Percentiles rank a stretch among this genome's conserved stretches.
Evolutionary conservation across 2,329 filamentous ascomycete species (phyloP).

Genomic region (Colletotrichum tamarilloi): DNA sequence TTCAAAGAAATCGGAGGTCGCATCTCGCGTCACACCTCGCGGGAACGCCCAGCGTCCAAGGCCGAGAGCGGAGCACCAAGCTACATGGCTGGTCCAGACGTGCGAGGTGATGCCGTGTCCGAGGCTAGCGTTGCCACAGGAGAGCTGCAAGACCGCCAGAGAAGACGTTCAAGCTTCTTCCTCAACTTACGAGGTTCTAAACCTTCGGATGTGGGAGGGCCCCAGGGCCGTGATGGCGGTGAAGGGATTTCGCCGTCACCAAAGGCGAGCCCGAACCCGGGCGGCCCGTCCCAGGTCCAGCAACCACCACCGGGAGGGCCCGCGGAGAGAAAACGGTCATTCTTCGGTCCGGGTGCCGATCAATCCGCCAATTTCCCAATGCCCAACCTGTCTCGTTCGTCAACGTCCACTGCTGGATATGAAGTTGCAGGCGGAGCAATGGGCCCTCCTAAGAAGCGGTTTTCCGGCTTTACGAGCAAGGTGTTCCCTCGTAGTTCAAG

Average conservation of each 20-base stretch:
- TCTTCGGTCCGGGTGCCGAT: conserved; percentile 46
- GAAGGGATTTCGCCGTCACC: conserved; percentile 2
- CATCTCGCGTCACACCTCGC: conserved; percentile 48
- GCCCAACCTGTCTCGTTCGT: conserved; percentile 38
- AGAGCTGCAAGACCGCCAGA: conserved; percentile 50
- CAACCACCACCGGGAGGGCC: conserved; percentile 30
- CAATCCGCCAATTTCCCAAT: conserved; percentile 15
- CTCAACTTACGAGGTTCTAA: conserved; percentile 41
- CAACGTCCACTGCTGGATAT: conserved; percentile 41
- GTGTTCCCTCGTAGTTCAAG: conserved; percentile 41
- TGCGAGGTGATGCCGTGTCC: conserved; percentile 53
- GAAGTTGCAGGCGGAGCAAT: conserved; percentile 27
- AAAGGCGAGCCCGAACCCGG: conserved; percentile 37
- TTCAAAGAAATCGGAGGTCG: conserved; percentile 63
- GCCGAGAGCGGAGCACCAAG: conserved; percentile 27
- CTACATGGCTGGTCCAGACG: conserved; percentile 24
- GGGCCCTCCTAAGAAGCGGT: conserved; percentile 53
- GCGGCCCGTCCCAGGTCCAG: conserved; percentile 32
- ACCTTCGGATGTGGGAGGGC: conserved; percentile 38
- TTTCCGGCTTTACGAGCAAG: conserved; percentile 51
- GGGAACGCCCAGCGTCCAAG: conserved; percentile 45
- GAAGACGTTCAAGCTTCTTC: conserved; percentile 53
- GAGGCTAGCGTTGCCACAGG: conserved; percentile 54
- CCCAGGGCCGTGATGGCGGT: conserved; percentile 38
- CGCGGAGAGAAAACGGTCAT: conserved; percentile 52